phyloP scores from a whole-genome alignment of 1,284 basidiomycete genomes.

The Trichosporon faecale region DNA sequence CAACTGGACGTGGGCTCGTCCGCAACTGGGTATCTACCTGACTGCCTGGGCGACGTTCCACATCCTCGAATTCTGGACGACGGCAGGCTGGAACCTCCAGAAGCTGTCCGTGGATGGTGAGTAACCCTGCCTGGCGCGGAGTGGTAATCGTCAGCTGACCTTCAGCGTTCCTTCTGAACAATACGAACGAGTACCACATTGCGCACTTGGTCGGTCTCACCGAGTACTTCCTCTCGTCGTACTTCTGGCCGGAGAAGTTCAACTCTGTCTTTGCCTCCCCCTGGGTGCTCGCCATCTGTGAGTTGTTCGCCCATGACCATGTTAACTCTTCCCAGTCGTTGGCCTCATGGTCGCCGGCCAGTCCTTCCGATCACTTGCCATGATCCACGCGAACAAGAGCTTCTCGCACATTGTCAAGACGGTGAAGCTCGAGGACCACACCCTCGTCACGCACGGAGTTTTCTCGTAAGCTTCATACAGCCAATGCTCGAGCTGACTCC shows the following conservation, averaged over 20 bases:
- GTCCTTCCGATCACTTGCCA: constrained; percentile 75
- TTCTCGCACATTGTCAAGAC: constrained; percentile 83
- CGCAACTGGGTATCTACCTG: constrained; percentile 76
- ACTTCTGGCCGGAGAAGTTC: constrained; percentile 57
- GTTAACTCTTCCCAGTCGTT: constrained; percentile 27
- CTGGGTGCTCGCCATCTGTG: constrained; percentile 51
- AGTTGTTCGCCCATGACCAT: not conserved
- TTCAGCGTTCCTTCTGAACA: constrained; percentile 88
- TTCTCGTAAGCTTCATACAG: constrained; percentile 62
- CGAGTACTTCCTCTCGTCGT: constrained; percentile 74
- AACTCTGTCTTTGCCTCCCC: constrained; percentile 19
- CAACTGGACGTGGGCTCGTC: constrained; percentile 63
- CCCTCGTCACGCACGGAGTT: constrained; percentile 79
- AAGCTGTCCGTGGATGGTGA: constrained; percentile 90
- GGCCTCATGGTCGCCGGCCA: constrained; percentile 68
- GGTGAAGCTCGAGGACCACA: constrained; percentile 67
- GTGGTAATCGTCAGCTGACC: not conserved
- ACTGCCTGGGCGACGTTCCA: constrained; percentile 83
- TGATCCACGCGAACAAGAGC: constrained; percentile 90
- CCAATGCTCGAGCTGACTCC: not conserved
- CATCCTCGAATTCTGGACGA: constrained; percentile 90
- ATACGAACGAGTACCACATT: constrained; percentile 78
- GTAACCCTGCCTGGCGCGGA: constrained; percentile 36
- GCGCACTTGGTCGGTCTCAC: constrained; percentile 74
- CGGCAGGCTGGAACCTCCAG: constrained; percentile 89